Base-by-base conservation (phyloP, 148 eudicot genomes). In the Rhododendron henanense region DNA sequence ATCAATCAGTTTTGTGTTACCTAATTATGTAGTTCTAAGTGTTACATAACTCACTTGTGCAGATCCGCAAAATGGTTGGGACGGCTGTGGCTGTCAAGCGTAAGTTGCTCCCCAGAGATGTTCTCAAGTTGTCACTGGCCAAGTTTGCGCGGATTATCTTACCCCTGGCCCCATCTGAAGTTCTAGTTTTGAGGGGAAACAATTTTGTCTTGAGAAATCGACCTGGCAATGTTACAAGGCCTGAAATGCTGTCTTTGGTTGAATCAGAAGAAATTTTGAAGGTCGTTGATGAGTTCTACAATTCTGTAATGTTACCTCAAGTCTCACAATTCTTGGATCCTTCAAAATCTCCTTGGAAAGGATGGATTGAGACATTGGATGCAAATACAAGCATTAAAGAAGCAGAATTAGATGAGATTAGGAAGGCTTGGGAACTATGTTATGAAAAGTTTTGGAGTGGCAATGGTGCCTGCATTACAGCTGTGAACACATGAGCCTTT, bases 31-130 rank as follows among this genome's bases (percentile, higher is more conserved):
- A 55, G 59, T 78, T 35, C 48, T 35, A 31, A 61, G 16, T 11
- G 9, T 73, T 78, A 10, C 37, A 65, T 13, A 39, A 81, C 78
- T 84, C 33, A 45, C 73, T 74, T 81, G 63, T 76, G 76, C 96
- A 96, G 99, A 96, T 96, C 84, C 98, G 98, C 88, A 96, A 96
- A 92, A 96, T 96, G 99, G 93, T 95, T 67, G 99, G 98, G 48
- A 92, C 99, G 44, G 98, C 98, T 31, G 94, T 96, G 23, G 98
- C 99, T 1, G 91, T 95, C 51, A 96, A 96, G 88, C 98, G 99
- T 37, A 89, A 92, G 28, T 86, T 96, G 84, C 93, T 96, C 55
- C 95, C 96, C 53, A 91, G 92, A 87, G 99, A 96, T 86, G 87
- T 95, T 83, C 78, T 96, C 47, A 82, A 87, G 79, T n/a, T 95